Percentiles rank a stretch among this genome's conserved stretches.
Evolutionary conservation across 2,329 filamentous ascomycete species (phyloP).

Genomic region (Alternaria incomplexa): DNA sequence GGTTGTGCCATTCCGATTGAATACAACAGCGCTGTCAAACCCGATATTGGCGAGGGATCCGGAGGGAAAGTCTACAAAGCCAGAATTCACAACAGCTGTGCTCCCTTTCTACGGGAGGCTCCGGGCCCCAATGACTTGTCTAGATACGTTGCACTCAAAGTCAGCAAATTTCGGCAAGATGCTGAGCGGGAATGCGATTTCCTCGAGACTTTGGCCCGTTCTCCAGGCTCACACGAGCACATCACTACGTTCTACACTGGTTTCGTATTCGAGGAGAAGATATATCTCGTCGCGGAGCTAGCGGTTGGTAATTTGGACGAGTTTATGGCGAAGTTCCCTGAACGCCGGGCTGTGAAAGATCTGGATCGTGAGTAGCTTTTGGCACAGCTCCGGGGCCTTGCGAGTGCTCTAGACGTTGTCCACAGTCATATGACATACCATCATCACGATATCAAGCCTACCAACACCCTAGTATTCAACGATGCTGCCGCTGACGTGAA

Average conservation of each 20-base stretch:
- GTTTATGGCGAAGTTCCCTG: neutral
- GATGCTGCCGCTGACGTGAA: neutral
- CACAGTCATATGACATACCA: neutral
- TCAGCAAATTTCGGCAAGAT: neutral
- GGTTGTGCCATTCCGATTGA: neutral
- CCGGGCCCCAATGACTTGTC: neutral
- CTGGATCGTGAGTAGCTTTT: neutral
- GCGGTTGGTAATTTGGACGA: neutral
- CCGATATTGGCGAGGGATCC: neutral
- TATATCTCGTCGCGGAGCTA: neutral
- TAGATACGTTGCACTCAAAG: neutral
- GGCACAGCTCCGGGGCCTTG: neutral
- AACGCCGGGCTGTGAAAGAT: neutral
- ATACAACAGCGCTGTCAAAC: neutral
- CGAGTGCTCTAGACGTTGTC: neutral
- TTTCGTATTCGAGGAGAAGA: neutral
- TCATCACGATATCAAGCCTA: neutral
- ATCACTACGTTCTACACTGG: neutral
- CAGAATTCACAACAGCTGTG: neutral
- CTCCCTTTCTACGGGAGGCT: neutral
- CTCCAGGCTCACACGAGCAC: neutral
- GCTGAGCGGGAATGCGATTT: neutral
- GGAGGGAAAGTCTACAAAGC: neutral
- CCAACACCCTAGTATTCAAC: neutral
- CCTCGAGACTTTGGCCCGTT: neutral